Evolutionary conservation across 495 filamentous ascomycete species (phyloP).

Genomic region (Daldinia bambusicola): DNA sequence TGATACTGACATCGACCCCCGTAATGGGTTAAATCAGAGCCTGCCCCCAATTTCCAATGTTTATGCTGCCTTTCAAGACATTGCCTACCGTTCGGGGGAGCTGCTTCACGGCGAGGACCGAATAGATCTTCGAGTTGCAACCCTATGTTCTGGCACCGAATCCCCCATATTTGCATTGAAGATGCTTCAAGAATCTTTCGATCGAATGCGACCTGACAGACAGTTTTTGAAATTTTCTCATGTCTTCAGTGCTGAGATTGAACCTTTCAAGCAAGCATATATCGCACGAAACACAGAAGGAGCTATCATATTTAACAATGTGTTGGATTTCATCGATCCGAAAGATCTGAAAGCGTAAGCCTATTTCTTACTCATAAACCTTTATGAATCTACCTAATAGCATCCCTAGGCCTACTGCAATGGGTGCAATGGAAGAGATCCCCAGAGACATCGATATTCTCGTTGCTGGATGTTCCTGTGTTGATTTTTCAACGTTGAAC

Average conservation of each 20-base stretch:
- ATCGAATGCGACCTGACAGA: constrained; percentile 28
- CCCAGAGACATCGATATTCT: constrained; percentile 73
- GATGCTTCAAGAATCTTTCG: constrained; percentile 56
- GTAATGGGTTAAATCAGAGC: constrained; percentile 18
- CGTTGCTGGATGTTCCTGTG: constrained; percentile 80
- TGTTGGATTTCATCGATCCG: constrained; percentile 66
- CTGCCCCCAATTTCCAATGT: constrained; percentile 43
- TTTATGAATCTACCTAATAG: constrained; percentile 22
- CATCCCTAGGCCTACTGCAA: constrained; percentile 71
- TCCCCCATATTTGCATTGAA: constrained; percentile 76
- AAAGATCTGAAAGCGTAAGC: constrained; percentile 65
- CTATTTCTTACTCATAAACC: constrained; percentile 6
- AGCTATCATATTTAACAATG: constrained; percentile 72
- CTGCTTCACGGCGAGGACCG: constrained; percentile 8
- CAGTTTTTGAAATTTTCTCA: constrained; percentile 65
- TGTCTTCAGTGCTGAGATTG: constrained; percentile 82
- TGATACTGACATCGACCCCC: background rate
- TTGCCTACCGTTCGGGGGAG: constrained; percentile 27
- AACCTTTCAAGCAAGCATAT: constrained; percentile 80
- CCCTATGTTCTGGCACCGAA: constrained; percentile 87
- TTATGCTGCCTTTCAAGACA: constrained; percentile 48
- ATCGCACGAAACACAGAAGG: constrained; percentile 75
- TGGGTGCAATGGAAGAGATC: constrained; percentile 68
- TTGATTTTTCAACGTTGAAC: constrained; percentile 75
- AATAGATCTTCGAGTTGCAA: constrained; percentile 67